phyloP scores from a whole-genome alignment of 306 rosid species.

The Leucaena leucocephala region DNA sequence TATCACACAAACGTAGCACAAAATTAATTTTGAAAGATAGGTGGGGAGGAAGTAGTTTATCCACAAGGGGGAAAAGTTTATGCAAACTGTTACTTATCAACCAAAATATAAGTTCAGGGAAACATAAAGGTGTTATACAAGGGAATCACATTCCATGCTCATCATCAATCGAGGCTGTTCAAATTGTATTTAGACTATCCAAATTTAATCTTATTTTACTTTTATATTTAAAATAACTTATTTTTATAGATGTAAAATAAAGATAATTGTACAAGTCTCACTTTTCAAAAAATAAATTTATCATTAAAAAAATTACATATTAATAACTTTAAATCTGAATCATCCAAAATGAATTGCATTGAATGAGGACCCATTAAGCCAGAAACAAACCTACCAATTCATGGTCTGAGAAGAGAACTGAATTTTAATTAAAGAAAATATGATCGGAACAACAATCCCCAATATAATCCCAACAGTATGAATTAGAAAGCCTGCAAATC shows the following conservation, averaged over 20 bases:
- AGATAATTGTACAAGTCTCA: neutral
- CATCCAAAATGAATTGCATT: neutral
- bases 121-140: constrained; percentile 14
- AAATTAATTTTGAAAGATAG: neutral
- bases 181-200: neutral
- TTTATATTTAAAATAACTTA: neutral
- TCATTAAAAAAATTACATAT: neutral
- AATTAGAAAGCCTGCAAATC: constrained; percentile 65
- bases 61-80: constrained; percentile 5
- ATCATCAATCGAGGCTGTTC: neutral
- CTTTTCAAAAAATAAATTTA: neutral
- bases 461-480: constrained; percentile 68
- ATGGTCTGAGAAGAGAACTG: constrained; percentile 66
- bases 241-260: neutral
- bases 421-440: constrained; percentile 70
- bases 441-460: constrained; percentile 69
- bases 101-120: neutral
- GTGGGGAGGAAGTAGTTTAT: neutral
- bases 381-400: constrained; percentile 75
- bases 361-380: neutral
- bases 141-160: neutral
- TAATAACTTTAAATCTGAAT: neutral
- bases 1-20: neutral
- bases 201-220: neutral
- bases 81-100: constrained; percentile 2